Conservation (phyloP, 2,329 filamentous ascomycete genomes). For the Cercospora berteroae region DNA sequence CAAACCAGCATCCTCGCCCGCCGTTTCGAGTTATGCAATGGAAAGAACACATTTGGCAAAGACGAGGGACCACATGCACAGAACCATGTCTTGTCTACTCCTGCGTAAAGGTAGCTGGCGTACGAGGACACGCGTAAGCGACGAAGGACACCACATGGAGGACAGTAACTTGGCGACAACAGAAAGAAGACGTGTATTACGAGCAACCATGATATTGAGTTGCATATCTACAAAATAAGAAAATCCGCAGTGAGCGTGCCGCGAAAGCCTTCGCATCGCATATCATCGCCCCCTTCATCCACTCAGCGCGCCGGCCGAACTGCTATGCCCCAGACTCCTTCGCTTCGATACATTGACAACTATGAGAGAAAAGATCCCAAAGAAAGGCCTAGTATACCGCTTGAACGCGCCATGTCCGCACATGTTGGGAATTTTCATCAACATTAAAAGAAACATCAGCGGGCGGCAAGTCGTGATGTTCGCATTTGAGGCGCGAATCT, state of each 20-base stretch:
- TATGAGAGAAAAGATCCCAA: constrained; percentile 3
- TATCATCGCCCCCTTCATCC: background rate
- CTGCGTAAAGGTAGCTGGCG: background rate
- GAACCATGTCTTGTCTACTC: too few species aligned
- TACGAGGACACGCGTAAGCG: background rate
- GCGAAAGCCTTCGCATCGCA: background rate
- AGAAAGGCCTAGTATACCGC: constrained; percentile 1
- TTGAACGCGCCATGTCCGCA: constrained; percentile 6
- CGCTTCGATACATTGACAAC: constrained; percentile 6
- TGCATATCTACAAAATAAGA: constrained; percentile 6
- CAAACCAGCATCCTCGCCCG: background rate
- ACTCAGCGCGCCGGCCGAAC: background rate
- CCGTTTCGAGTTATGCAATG: background rate
- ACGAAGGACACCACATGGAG: background rate
- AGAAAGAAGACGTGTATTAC: background rate
- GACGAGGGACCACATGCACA: background rate
- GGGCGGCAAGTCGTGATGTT: constrained; percentile 11
- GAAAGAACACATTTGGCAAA: background rate
- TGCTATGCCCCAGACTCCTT: constrained; percentile 5
- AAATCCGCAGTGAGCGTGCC: constrained; percentile 1
- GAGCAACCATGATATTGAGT: constrained; percentile 10
- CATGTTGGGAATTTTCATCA: background rate
- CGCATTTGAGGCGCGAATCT: constrained; percentile 17
- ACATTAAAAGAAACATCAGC: constrained; percentile 5
- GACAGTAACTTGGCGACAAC: background rate